Evolutionary conservation across 345 rosid species (phyloP).

Genomic region (Atalantia buxifolia): DNA sequence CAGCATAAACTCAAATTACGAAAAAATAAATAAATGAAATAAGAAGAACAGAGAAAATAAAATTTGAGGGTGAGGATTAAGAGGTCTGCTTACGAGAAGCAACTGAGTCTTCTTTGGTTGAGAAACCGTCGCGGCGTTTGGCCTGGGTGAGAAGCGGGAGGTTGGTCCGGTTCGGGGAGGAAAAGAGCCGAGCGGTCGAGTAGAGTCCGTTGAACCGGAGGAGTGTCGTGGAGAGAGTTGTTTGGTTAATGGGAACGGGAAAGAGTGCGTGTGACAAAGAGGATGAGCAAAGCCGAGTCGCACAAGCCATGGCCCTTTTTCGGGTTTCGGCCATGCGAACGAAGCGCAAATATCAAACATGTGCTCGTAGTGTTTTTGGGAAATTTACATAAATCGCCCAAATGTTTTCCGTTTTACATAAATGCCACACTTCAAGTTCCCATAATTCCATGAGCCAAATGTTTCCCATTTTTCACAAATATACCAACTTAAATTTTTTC

Average conservation of each 20-base stretch:
- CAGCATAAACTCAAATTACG: neutral
- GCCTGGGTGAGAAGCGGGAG: conserved; percentile 36
- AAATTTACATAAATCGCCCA: too few species aligned
- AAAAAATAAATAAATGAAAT: neutral
- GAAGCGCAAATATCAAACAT: neutral
- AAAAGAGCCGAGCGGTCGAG: conserved; percentile 26
- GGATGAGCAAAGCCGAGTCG: conserved; percentile 35
- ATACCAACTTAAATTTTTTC: too few species aligned
- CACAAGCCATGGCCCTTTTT: conserved; percentile 39
- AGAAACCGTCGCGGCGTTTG: conserved; percentile 33
- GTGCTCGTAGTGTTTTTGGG: neutral
- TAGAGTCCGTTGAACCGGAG: conserved; percentile 14
- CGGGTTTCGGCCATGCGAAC: neutral
- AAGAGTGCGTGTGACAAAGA: conserved; percentile 28
- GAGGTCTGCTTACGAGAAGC: conserved; percentile 47
- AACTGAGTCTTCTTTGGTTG: conserved; percentile 30
- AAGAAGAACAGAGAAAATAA: neutral
- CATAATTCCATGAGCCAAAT: too few species aligned
- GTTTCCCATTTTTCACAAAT: too few species aligned
- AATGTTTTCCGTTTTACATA: too few species aligned
- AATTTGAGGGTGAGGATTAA: neutral
- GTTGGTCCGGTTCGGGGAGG: conserved; percentile 24
- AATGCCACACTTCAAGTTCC: too few species aligned
- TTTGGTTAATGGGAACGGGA: conserved; percentile 28
- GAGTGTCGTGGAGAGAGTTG: conserved; percentile 12